Conservation (phyloP, 2,329 filamentous ascomycete species). For the Truncatella angustata region DNA sequence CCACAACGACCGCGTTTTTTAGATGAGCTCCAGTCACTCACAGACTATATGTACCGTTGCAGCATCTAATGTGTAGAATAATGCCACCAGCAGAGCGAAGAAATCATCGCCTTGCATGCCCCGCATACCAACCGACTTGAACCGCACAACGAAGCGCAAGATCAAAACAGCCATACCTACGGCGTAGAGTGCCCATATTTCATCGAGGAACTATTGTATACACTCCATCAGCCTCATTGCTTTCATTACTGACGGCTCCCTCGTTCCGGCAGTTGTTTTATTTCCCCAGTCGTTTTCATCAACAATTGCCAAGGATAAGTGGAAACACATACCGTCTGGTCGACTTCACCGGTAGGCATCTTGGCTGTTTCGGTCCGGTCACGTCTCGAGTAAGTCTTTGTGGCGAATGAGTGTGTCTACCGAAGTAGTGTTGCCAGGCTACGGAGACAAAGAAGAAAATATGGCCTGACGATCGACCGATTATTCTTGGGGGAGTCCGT, state of each 20-base stretch:
- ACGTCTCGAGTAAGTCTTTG: too few relatives aligned
- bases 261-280: neutral
- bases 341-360: conserved; percentile 5
- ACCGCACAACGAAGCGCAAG: neutral
- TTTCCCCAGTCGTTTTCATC: neutral
- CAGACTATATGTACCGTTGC: conserved; percentile 2
- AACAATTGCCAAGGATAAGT: neutral
- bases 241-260: neutral
- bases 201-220: neutral
- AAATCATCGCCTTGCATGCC: conserved; percentile 1
- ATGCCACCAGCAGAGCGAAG: neutral
- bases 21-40: neutral
- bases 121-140: neutral
- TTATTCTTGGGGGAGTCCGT: too few relatives aligned
- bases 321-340: conserved; percentile 1
- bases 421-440: too few relatives aligned
- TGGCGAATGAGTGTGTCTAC: too few relatives aligned
- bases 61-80: conserved; percentile 1
- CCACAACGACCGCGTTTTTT: too few relatives aligned
- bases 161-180: neutral
- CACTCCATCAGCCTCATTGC: neutral
- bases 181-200: conserved; percentile 2
- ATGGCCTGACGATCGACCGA: too few relatives aligned
- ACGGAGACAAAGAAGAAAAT: too few relatives aligned
- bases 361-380: neutral